Evolutionary conservation across 331 rosid species (phyloP).

Genomic region (Ulmus americana): DNA sequence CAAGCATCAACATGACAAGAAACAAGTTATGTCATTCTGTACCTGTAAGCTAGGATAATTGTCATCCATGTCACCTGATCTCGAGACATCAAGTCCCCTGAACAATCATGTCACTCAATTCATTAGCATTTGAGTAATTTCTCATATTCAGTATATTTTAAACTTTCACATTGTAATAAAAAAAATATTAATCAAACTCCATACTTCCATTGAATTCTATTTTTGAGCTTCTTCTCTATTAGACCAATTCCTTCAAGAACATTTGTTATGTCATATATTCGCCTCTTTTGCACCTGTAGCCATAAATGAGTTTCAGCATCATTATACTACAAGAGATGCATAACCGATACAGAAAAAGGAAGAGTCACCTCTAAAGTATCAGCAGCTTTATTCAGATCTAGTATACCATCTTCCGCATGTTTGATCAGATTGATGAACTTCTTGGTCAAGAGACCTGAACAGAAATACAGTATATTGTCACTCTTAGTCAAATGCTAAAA

Average conservation of each 20-base stretch:
- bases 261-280: slow-evolving; percentile 96
- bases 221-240: slow-evolving; percentile 93
- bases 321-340: slow-evolving; percentile 24
- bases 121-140: slow-evolving; percentile 20
- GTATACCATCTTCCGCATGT: slow-evolving; percentile 94
- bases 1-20: slow-evolving; percentile 19
- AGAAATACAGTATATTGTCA: slow-evolving; percentile 22
- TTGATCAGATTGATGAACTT: slow-evolving; percentile 88
- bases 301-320: slow-evolving; percentile 22
- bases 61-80: slow-evolving; percentile 77
- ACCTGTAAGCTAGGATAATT: slow-evolving; percentile 81
- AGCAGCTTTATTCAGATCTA: slow-evolving; percentile 90
- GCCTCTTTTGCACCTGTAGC: slow-evolving; percentile 86
- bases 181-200: slow-evolving; percentile 27
- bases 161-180: slow-evolving; percentile 25
- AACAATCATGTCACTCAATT: slow-evolving; percentile 27
- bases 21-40: slow-evolving; percentile 24
- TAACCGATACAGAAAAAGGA: slow-evolving; percentile 22
- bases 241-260: slow-evolving; percentile 99
- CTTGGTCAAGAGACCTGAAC: slow-evolving; percentile 78
- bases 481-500: neutral
- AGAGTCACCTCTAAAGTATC: slow-evolving; percentile 80
- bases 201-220: slow-evolving; percentile 98
- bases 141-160: slow-evolving; percentile 14
- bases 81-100: slow-evolving; percentile 85